phyloP scores from a whole-genome alignment of 2,329 filamentous ascomycete species.

The Sporothrix globosa region DNA sequence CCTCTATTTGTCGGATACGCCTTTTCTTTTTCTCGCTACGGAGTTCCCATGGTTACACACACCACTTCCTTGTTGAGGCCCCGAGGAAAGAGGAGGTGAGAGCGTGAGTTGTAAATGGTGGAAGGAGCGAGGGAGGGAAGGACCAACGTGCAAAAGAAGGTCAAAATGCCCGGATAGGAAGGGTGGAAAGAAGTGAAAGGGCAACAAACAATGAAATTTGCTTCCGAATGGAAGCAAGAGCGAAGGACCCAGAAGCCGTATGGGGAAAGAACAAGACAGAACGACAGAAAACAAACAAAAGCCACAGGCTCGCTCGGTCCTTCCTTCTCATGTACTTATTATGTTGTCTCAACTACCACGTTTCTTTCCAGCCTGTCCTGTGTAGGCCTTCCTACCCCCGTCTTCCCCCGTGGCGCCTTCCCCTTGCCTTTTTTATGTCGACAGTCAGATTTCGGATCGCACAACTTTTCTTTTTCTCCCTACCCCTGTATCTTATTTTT shows the following conservation, averaged over 20 bases:
- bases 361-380: constrained; percentile 19
- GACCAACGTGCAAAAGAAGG: neutral
- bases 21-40: constrained; percentile 22
- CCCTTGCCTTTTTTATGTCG: constrained; percentile 1
- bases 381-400: neutral
- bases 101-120: neutral
- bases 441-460: neutral
- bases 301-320: neutral
- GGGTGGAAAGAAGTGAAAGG: neutral
- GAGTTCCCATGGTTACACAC: constrained; percentile 17
- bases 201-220: neutral
- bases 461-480: constrained; percentile 4
- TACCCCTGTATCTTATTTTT: constrained; percentile 1
- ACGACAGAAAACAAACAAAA: neutral
- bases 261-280: neutral
- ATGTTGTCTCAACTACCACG: constrained; percentile 25
- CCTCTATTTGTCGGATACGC: neutral
- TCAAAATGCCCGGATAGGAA: constrained; percentile 10
- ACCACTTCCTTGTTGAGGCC: neutral
- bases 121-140: neutral
- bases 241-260: neutral
- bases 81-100: neutral
- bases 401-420: neutral
- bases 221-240: neutral
- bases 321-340: neutral